phyloP scores from a whole-genome alignment of 2,329 filamentous ascomycete species.

The Aurifilum marmelostoma region DNA sequence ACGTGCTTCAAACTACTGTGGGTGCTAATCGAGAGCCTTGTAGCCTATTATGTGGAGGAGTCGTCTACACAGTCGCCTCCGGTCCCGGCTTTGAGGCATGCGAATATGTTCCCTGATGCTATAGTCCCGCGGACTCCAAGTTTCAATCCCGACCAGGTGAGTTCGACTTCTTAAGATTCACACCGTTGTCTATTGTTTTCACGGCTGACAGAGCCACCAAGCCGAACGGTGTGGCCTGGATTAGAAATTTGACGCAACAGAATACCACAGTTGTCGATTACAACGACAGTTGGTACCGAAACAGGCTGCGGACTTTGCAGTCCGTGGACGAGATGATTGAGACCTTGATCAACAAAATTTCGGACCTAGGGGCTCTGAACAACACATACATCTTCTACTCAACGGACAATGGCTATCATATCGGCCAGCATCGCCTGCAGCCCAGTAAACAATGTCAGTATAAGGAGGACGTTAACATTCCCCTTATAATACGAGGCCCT shows the following conservation, averaged over 20 bases:
- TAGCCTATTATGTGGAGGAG: conserved; percentile 10
- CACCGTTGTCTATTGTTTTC: not conserved
- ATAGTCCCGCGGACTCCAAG: conserved; percentile 63
- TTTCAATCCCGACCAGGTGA: conserved; percentile 65
- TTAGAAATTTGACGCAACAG: not conserved
- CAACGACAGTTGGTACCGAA: conserved; percentile 45
- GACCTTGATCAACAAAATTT: conserved; percentile 38
- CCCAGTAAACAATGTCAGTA: conserved; percentile 55
- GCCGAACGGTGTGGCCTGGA: conserved; percentile 10
- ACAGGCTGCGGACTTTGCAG: conserved; percentile 47
- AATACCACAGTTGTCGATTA: conserved; percentile 5
- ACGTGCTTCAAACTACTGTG: not conserved
- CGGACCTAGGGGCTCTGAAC: conserved; percentile 17
- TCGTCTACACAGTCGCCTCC: conserved; percentile 46
- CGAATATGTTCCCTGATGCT: conserved; percentile 61
- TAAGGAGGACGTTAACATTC: conserved; percentile 62
- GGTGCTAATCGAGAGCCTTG: conserved; percentile 31
- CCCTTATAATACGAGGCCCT: conserved; percentile 63
- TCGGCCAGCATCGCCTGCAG: conserved; percentile 16
- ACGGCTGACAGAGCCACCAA: not conserved
- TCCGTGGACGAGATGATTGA: conserved; percentile 49
- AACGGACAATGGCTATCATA: conserved; percentile 18
- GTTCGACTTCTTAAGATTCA: conserved; percentile 38
- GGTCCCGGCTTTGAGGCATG: conserved; percentile 62
- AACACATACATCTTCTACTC: conserved; percentile 22